phyloP scores from a whole-genome alignment of 805 yeast genomes.

The Teunomyces cretensis region DNA sequence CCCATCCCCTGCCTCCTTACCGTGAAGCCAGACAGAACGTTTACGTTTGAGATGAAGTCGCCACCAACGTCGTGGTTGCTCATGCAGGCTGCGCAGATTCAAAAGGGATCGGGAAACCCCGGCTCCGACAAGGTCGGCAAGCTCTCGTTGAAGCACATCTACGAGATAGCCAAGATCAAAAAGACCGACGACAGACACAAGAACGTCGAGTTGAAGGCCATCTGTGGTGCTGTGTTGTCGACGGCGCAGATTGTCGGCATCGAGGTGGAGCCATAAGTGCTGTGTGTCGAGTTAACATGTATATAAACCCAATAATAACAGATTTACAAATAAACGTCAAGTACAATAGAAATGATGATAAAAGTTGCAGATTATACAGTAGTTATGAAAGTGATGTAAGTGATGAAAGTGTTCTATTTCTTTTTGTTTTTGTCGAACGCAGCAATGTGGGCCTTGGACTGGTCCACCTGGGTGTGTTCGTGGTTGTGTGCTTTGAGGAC shows the following conservation, averaged over 20 bases:
- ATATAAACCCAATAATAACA: too few relatives aligned
- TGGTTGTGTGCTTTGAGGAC: constrained; percentile 57
- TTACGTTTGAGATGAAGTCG: constrained; percentile 79
- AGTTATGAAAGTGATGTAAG: not conserved
- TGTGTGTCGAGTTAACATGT: not conserved
- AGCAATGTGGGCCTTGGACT: constrained; percentile 93
- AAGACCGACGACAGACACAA: constrained; percentile 81
- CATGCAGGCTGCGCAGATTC: constrained; percentile 74
- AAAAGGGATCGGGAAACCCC: constrained; percentile 73
- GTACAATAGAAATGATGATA: too few relatives aligned
- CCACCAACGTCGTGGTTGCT: constrained; percentile 91
- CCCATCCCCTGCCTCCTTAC: constrained; percentile 87
- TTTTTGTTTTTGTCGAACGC: constrained; percentile 82
- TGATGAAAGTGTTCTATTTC: constrained; percentile 26
- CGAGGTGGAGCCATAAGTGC: constrained; percentile 61
- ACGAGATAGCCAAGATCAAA: constrained; percentile 93
- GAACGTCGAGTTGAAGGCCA: constrained; percentile 64
- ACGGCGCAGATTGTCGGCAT: constrained; percentile 92
- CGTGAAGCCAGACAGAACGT: constrained; percentile 90
- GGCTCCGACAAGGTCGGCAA: constrained; percentile 65
- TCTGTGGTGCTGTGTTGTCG: constrained; percentile 79
- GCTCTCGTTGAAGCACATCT: constrained; percentile 79
- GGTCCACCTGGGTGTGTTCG: constrained; percentile 85
- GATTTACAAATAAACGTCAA: not conserved
- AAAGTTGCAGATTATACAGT: too few relatives aligned